Conservation (phyloP, 2,329 filamentous ascomycete genomes). For the Xylariales sp. region DNA sequence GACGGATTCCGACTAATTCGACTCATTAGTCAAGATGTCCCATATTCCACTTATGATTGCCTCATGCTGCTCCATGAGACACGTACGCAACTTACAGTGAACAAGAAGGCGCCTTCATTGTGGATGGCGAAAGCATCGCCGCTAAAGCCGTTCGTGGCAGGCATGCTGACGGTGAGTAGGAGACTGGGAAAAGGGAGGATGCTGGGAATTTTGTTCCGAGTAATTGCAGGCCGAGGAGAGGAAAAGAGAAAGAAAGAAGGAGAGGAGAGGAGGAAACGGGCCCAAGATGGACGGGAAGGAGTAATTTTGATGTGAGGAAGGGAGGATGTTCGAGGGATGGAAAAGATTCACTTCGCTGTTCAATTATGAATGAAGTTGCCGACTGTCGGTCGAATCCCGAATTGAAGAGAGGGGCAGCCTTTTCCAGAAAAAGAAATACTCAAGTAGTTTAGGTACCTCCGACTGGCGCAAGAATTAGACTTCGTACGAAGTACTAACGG, state of each 20-base stretch:
- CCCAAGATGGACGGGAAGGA: constrained; percentile 12
- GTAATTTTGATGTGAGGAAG: too few species aligned
- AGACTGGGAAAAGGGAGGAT: not conserved
- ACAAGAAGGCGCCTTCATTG: constrained; percentile 71
- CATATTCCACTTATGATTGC: too few species aligned
- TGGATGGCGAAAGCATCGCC: constrained; percentile 39
- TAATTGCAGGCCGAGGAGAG: not conserved
- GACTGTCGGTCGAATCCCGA: not conserved
- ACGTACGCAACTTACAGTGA: constrained; percentile 70
- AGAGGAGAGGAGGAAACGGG: constrained; percentile 13
- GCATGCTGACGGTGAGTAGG: constrained; percentile 47
- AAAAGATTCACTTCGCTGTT: not conserved
- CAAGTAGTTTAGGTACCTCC: not conserved
- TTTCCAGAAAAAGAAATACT: too few species aligned
- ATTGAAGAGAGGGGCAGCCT: not conserved
- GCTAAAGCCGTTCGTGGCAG: constrained; percentile 45
- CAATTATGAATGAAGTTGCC: not conserved
- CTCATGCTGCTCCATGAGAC: too few species aligned
- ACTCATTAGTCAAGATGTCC: too few species aligned
- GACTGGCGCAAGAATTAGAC: too few species aligned
- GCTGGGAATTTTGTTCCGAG: not conserved
- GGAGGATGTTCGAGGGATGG: too few species aligned
- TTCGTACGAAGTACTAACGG: not conserved
- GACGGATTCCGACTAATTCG: constrained; percentile 70
- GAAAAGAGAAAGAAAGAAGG: constrained; percentile 7